These are phyloP conservation scores for Gossypium sturtianum DNA, from an alignment of 345 rosid species.

Conservation along the genomic window DNA sequence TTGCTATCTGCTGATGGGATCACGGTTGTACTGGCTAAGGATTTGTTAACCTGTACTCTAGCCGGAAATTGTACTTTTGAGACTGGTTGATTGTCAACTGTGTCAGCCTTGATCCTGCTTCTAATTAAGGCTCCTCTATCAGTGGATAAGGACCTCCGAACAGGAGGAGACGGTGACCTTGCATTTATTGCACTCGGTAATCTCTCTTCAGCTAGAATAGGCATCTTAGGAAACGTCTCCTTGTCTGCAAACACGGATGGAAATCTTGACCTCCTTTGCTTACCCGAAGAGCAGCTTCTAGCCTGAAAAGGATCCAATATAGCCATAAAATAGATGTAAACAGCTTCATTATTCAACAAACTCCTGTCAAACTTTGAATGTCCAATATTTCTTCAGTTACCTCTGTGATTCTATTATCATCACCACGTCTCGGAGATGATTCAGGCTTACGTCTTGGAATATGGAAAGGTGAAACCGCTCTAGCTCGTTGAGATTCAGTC, in stretches of 20 bases:
- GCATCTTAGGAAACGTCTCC: slow-evolving; percentile 45
- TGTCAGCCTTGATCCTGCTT: slow-evolving; percentile 52
- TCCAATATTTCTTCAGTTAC: slow-evolving; percentile 27
- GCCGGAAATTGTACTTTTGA: slow-evolving; percentile 72
- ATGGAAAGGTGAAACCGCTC: slow-evolving; percentile 88
- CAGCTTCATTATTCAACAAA: not conserved
- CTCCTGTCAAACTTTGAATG: not conserved
- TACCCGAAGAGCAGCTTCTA: slow-evolving; percentile 81
- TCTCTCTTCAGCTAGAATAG: slow-evolving; percentile 48
- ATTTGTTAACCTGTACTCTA: slow-evolving; percentile 60
- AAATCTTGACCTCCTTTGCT: slow-evolving; percentile 73
- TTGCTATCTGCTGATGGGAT: slow-evolving; percentile 40
- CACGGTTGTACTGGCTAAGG: slow-evolving; percentile 38
- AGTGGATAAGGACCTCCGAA: slow-evolving; percentile 68
- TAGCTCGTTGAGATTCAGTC: slow-evolving; percentile 51
- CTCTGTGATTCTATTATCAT: slow-evolving; percentile 48
- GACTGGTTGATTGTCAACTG: slow-evolving; percentile 46
- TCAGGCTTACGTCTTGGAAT: slow-evolving; percentile 62
- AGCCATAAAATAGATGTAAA: not conserved
- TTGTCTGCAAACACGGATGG: slow-evolving; percentile 61
- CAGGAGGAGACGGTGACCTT: slow-evolving; percentile 74
- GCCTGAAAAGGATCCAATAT: slow-evolving; percentile 35
- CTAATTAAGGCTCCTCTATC: slow-evolving; percentile 66
- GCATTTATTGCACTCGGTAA: slow-evolving; percentile 31
- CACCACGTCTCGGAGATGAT: slow-evolving; percentile 40